Conservation (phyloP, 495 filamentous ascomycete genomes). For the Friedmanniomyces endolithicus region DNA sequence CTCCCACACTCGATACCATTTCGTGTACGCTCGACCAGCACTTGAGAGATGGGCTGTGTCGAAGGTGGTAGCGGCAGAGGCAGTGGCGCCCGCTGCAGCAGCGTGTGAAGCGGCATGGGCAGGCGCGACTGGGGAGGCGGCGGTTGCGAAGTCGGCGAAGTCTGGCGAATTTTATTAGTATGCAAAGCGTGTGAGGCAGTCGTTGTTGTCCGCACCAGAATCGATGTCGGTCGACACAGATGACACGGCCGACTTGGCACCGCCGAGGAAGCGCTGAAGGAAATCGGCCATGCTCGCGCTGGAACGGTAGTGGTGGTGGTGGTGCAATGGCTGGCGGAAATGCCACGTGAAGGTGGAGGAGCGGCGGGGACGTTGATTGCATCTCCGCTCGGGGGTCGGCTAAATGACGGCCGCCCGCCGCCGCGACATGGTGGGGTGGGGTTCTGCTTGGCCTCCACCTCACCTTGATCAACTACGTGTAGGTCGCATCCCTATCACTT, state of each 20-base stretch:
- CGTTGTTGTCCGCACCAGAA: slow-evolving; percentile 6
- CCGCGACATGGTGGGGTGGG: too few relatives aligned
- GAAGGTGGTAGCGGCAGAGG: slow-evolving; percentile 35
- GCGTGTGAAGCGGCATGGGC: slow-evolving; percentile 21
- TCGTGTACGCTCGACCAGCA: slow-evolving; percentile 53
- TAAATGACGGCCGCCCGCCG: too few relatives aligned
- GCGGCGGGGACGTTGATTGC: too few relatives aligned
- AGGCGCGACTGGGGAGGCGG: slow-evolving; percentile 32
- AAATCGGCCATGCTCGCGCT: slow-evolving; percentile 28
- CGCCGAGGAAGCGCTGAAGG: slow-evolving; percentile 28
- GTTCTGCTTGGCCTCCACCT: neutral
- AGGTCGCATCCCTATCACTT: too few relatives aligned
- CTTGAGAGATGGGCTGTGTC: neutral
- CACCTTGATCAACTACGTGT: neutral
- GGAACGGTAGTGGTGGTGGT: neutral
- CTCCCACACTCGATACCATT: slow-evolving; percentile 96
- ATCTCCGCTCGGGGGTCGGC: too few relatives aligned
- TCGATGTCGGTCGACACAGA: slow-evolving; percentile 20
- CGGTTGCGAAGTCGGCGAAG: slow-evolving; percentile 39
- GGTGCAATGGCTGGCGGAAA: neutral
- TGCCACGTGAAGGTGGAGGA: neutral
- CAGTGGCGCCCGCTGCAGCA: slow-evolving; percentile 34
- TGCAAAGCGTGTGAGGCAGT: neutral
- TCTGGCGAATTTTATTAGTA: slow-evolving; percentile 25
- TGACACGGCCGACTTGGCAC: slow-evolving; percentile 20